Conservation (phyloP, 306 rosid genomes). For the Comarum palustre region DNA sequence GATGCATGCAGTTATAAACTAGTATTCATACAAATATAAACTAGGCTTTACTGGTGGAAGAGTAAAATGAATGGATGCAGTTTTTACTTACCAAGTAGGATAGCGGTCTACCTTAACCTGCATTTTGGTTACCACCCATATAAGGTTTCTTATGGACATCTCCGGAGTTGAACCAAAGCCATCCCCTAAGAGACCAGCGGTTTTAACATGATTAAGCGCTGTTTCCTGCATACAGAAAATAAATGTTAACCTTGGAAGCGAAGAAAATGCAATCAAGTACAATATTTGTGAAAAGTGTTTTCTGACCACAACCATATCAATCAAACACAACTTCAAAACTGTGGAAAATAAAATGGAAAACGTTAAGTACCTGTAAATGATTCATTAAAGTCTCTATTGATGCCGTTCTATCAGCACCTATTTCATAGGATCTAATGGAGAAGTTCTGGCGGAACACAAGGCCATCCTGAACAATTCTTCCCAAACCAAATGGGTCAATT, state of each 20-base stretch:
- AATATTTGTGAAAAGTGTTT: background rate
- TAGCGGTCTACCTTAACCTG: conserved; percentile 94
- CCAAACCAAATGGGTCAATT: conserved; percentile 84
- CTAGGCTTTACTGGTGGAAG: background rate
- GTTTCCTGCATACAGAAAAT: conserved; percentile 59
- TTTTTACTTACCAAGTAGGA: conserved; percentile 81
- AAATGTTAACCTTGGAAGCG: background rate
- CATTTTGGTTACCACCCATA: conserved; percentile 97
- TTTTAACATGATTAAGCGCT: conserved; percentile 93
- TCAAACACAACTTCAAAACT: background rate
- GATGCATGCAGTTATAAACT: too few species aligned
- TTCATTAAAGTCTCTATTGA: conserved; percentile 96
- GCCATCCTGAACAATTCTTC: conserved; percentile 95
- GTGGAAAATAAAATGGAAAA: background rate
- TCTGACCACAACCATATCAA: background rate
- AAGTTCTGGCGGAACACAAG: conserved; percentile 85
- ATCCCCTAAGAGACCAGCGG: conserved; percentile 86
- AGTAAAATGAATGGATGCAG: conserved; percentile 1
- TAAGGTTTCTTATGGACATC: conserved; percentile 89
- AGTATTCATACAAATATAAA: conserved; percentile 17
- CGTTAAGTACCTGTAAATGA: conserved; percentile 77
- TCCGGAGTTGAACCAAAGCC: conserved; percentile 98
- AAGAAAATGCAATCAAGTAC: background rate
- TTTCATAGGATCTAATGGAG: conserved; percentile 95
- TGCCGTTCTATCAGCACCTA: conserved; percentile 99